phyloP scores from a whole-genome alignment of 2,329 filamentous ascomycete species.

The Cladorrhinum sp. region DNA sequence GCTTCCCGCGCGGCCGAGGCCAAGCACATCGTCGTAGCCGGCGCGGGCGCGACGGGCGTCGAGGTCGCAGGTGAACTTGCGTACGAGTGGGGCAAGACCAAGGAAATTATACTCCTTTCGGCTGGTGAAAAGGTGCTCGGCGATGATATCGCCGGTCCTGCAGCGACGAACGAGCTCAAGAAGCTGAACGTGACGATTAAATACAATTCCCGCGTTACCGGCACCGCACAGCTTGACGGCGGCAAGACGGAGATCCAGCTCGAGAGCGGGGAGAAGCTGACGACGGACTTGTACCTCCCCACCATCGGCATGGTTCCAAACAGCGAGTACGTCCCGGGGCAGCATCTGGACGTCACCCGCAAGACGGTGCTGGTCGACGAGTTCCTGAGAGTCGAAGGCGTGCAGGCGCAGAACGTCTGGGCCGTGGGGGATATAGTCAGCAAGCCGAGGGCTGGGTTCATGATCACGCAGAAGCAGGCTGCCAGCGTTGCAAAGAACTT shows the following conservation, averaged over 20 bases:
- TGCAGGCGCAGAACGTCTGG: slow-evolving; percentile 43
- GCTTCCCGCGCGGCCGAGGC: slow-evolving; percentile 43
- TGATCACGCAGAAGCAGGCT: slow-evolving; percentile 50
- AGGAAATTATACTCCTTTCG: slow-evolving; percentile 48
- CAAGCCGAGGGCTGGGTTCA: slow-evolving; percentile 44
- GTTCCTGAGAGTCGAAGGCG: slow-evolving; percentile 45
- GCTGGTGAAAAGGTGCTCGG: slow-evolving; percentile 40
- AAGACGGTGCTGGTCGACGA: slow-evolving; percentile 51
- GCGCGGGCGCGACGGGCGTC: slow-evolving; percentile 54
- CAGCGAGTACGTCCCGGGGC: slow-evolving; percentile 48
- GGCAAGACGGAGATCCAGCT: slow-evolving; percentile 50
- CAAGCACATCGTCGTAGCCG: slow-evolving; percentile 53
- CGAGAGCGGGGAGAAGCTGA: slow-evolving; percentile 43
- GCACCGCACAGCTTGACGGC: slow-evolving; percentile 33
- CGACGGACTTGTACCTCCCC: slow-evolving; percentile 50
- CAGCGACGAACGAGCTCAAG: slow-evolving; percentile 48
- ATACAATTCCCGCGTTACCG: slow-evolving; percentile 40
- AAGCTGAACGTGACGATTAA: slow-evolving; percentile 51
- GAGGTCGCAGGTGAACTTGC: slow-evolving; percentile 55
- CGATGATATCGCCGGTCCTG: slow-evolving; percentile 42
- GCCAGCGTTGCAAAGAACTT: slow-evolving; percentile 53
- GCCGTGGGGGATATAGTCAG: slow-evolving; percentile 53
- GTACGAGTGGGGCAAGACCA: slow-evolving; percentile 47
- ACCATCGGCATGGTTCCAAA: slow-evolving; percentile 56
- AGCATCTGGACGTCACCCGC: slow-evolving; percentile 40